phyloP scores from a whole-genome alignment of 2,329 filamentous ascomycete species.

The Talaromyces rugulosus region DNA sequence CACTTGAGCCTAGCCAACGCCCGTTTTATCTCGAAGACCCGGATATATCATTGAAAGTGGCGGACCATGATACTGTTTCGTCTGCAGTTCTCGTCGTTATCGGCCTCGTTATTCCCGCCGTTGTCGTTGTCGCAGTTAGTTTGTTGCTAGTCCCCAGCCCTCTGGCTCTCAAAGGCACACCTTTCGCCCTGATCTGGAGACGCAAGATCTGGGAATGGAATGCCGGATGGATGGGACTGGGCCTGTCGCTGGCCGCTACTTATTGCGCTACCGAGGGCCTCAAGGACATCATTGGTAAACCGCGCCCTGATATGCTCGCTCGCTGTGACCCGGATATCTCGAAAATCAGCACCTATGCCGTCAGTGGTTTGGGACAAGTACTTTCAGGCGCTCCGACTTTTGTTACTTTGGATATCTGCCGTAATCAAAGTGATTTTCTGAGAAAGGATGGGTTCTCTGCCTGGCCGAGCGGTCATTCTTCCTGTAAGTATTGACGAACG shows the following conservation, averaged over 20 bases:
- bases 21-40: conserved; percentile 71
- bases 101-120: conserved; percentile 59
- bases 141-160: conserved; percentile 68
- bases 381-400: conserved; percentile 59
- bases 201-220: conserved; percentile 91
- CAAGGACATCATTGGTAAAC: conserved; percentile 69
- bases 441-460: conserved; percentile 79
- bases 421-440: conserved; percentile 52
- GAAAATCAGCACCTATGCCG: conserved; percentile 56
- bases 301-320: conserved; percentile 60
- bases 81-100: conserved; percentile 62
- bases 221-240: conserved; percentile 77
- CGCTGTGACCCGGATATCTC: conserved; percentile 72
- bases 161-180: conserved; percentile 59
- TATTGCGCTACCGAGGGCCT: conserved; percentile 81
- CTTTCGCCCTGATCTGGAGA: conserved; percentile 65
- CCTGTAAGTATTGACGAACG: conserved; percentile 43
- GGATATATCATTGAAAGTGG: conserved; percentile 74
- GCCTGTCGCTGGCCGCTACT: conserved; percentile 63
- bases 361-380: conserved; percentile 57
- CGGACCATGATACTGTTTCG: conserved; percentile 67
- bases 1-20: conserved; percentile 60
- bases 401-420: conserved; percentile 74
- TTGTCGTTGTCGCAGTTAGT: conserved; percentile 64
- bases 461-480: conserved; percentile 75